Evolutionary conservation across 2,329 filamentous ascomycete genomes (phyloP), one percentile per base, ranked within the genome.

Genomic region (Penicillium hesseltinei): DNA sequence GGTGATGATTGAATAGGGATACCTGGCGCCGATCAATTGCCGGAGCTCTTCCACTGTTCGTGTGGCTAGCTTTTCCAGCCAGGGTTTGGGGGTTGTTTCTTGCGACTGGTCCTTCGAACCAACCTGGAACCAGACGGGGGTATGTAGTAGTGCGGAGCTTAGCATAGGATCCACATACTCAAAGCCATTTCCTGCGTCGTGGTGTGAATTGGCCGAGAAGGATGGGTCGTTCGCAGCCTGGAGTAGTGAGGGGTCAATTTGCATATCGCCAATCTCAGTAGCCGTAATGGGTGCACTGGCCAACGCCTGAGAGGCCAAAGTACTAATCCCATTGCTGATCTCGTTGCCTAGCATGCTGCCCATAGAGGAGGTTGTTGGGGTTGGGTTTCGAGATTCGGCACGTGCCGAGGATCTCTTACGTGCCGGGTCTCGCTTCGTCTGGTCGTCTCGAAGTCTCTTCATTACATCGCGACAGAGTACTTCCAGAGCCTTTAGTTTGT

Each of bases 401-500:
- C 62, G 64, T 40, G 61, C 50, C 29, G 60, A 56, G 6, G 72
- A 66, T 70, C 68, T 70, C 73, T 70, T 76, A 60, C 77, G 77
- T 15, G 77, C 77, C 2, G 80, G 75, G 65, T 85, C 78, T 54
- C 81, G 79, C 62, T 83, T 84, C 0, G 78, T 79, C 58, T 84
- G 82, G 62, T 90, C 87, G 65, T 91, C 88, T 36, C 88, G 83
- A 52, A 89, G 80, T 47, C 90, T 82, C 75, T 92, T 92, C 82
- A 90, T 87, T 19, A 91, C 88, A 73, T 93, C 90, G 51, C 86
- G 82, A 51, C 88, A 88, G 4, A 94, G 75, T 0, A 89, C 80
- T 60, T 92, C 88, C 46, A 92, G 72, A 1, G 88, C 88, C 62
- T 84, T 86, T 35, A 84, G 69, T 69, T 86, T 89, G 45, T 78